These are phyloP conservation scores for Aspergillus sparsus DNA, from an alignment of 495 filamentous ascomycete species.

Conservation along the genomic window DNA sequence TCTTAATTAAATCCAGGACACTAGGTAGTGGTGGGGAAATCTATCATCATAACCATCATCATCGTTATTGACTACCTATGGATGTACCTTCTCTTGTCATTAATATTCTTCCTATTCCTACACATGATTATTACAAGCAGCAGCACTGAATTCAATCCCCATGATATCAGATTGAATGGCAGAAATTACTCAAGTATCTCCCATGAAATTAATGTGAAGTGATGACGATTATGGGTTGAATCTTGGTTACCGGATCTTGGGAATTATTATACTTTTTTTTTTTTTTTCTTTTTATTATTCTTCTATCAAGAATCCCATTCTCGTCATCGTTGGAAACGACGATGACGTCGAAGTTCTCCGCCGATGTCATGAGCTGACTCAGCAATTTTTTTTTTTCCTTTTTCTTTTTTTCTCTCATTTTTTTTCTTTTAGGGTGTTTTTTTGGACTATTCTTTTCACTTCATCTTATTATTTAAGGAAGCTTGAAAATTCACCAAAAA, in stretches of 20 bases:
- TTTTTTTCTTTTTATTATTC: background rate
- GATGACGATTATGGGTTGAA: background rate
- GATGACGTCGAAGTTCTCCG: conserved; percentile 23
- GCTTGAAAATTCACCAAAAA: no score
- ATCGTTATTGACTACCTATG: no score
- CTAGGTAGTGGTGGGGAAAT: conserved; percentile 17
- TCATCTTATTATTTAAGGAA: no score
- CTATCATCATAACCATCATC: background rate
- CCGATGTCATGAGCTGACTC: conserved; percentile 24
- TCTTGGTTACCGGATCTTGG: background rate
- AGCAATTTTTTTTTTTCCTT: background rate
- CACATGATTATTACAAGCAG: no score
- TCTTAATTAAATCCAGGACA: background rate
- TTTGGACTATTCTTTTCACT: no score
- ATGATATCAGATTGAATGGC: no score
- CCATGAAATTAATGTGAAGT: background rate
- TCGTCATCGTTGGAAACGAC: conserved; percentile 9
- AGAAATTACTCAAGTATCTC: no score
- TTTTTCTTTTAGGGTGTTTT: no score
- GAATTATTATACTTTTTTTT: background rate
- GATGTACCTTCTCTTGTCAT: no score
- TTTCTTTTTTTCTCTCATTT: no score
- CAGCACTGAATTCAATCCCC: no score
- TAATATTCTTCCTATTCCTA: no score
- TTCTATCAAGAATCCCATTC: background rate